Percentiles rank a stretch among this genome's conserved stretches.
Evolutionary conservation across 2,329 filamentous ascomycete species (phyloP).

Genomic region (Pseudogymnoascus sp.): DNA sequence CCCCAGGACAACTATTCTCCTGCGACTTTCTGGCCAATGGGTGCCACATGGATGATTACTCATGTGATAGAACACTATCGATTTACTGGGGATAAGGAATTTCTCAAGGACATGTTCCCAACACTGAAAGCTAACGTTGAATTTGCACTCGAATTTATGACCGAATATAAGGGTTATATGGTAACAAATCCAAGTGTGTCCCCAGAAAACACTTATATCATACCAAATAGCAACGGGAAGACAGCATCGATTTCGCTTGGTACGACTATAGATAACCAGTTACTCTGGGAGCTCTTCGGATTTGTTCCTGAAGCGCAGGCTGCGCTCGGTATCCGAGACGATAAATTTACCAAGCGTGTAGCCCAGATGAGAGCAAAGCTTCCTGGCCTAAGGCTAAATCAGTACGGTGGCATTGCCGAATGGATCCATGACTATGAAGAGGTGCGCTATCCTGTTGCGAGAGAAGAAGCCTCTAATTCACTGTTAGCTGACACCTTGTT

Average conservation of each 20-base stretch:
- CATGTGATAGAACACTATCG: slow-evolving; percentile 32
- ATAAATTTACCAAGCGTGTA: background rate
- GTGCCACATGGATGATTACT: slow-evolving; percentile 31
- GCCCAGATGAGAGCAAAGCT: background rate
- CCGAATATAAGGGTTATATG: slow-evolving; percentile 13
- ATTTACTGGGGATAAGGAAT: slow-evolving; percentile 27
- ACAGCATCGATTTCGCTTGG: slow-evolving; percentile 22
- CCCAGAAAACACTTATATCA: slow-evolving; percentile 25
- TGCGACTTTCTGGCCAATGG: slow-evolving; percentile 29
- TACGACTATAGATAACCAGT: slow-evolving; percentile 33
- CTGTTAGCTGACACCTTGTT: slow-evolving; percentile 18
- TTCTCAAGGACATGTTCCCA: slow-evolving; percentile 24
- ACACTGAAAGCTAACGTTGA: slow-evolving; percentile 24
- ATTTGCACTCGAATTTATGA: slow-evolving; percentile 29
- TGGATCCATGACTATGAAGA: slow-evolving; percentile 10
- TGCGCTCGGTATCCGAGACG: background rate
- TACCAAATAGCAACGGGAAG: slow-evolving; percentile 21
- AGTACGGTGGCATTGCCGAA: slow-evolving; percentile 8
- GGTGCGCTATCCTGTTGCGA: background rate
- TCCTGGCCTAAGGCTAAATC: background rate
- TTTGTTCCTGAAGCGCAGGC: slow-evolving; percentile 10
- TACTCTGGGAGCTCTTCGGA: slow-evolving; percentile 30
- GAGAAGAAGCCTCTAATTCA: background rate
- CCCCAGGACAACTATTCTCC: slow-evolving; percentile 19
- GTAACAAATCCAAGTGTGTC: slow-evolving; percentile 29